Evolutionary conservation across 345 rosid species (phyloP).

Genomic region (Eucalyptus erythrocorys): DNA sequence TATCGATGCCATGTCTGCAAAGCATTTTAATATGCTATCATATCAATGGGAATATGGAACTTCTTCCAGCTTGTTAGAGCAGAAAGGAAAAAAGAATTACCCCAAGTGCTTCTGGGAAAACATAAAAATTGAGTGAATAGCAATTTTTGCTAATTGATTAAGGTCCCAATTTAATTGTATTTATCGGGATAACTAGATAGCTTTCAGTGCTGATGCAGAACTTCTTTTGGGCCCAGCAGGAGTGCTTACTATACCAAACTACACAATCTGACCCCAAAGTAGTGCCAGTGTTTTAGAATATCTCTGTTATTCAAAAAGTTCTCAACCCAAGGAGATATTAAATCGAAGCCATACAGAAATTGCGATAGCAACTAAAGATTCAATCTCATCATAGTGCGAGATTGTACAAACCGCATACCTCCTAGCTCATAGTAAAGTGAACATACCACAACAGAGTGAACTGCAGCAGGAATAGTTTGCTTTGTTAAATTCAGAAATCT

Average conservation of each 20-base stretch:
- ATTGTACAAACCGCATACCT: background rate
- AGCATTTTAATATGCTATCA: background rate
- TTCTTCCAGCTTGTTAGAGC: background rate
- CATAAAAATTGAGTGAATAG: background rate
- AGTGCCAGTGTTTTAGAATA: background rate
- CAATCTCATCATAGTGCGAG: background rate
- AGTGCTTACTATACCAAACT: background rate
- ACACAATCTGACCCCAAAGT: background rate
- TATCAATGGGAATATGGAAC: background rate
- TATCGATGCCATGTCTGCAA: background rate
- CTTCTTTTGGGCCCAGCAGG: background rate
- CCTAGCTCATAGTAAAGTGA: background rate
- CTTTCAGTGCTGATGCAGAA: background rate
- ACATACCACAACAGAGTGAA: constrained; percentile 88
- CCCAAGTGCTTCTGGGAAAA: background rate
- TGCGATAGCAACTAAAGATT: background rate
- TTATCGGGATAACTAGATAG: background rate
- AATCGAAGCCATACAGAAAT: background rate
- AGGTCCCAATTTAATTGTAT: background rate
- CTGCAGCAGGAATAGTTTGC: constrained; percentile 60
- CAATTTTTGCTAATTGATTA: background rate
- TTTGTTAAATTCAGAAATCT: constrained; percentile 63
- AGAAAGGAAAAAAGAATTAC: background rate
- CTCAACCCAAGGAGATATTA: background rate
- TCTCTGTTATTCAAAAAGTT: background rate